These are phyloP conservation scores for Chenopodium quinoa DNA, from an alignment of 148 eudicot genomes.

Conservation along the genomic window DNA sequence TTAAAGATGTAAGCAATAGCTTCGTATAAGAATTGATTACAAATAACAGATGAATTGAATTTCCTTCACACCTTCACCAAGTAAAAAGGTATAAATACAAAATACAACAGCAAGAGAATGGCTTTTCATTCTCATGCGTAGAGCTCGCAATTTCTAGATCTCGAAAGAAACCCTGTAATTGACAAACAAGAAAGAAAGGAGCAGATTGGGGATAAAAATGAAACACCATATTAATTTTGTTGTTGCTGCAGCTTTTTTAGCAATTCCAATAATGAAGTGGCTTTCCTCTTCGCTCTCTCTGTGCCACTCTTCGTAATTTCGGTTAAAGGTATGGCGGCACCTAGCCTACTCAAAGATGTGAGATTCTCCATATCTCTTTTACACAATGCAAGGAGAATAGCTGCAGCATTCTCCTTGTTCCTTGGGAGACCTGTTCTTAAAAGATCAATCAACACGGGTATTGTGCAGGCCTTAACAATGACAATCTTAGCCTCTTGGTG, in stretches of 20 bases:
- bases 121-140: constrained; percentile 40
- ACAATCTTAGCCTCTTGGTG: constrained; percentile 77
- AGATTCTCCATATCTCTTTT: constrained; percentile 74
- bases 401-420: constrained; percentile 75
- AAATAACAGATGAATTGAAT: constrained; percentile 21
- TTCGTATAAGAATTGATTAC: constrained; percentile 27
- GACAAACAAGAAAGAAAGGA: constrained; percentile 8
- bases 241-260: constrained; percentile 45
- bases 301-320: constrained; percentile 71
- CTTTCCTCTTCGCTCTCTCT: constrained; percentile 86
- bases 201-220: not conserved
- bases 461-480: constrained; percentile 60
- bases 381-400: constrained; percentile 80
- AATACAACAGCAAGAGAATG: constrained; percentile 38
- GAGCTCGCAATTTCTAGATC: constrained; percentile 25
- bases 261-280: constrained; percentile 73
- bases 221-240: constrained; percentile 25
- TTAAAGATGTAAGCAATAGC: constrained; percentile 4
- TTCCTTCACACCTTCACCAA: constrained; percentile 32
- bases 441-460: constrained; percentile 74
- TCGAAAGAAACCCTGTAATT: constrained; percentile 16
- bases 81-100: constrained; percentile 25
- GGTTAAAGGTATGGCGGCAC: constrained; percentile 58
- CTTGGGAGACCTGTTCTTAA: constrained; percentile 66
- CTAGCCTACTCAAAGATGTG: constrained; percentile 62